Base-by-base conservation (phyloP, 495 filamentous ascomycete species). In the Cryomyces antarcticus region DNA sequence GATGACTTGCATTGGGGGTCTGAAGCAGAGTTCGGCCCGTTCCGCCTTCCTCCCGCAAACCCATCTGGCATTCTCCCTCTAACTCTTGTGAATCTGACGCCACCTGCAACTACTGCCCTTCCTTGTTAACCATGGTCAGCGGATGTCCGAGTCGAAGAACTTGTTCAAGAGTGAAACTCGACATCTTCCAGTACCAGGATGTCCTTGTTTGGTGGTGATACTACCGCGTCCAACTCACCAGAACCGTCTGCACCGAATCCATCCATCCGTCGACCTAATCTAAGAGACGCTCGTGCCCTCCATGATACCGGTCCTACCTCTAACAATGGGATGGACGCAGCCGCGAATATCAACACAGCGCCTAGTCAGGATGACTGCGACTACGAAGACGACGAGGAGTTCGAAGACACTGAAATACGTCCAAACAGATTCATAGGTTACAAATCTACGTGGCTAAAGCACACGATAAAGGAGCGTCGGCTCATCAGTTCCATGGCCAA, bases 391-490 rank as follows among this genome's bases (percentile, higher is more conserved):
- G 17, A 39, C n/a, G 30, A 41, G 6, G 35, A 38, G 11, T 35
- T 39, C 36, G 12, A 39, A 33, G 37, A 11, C 30, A 41, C 43
- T 51, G 40, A 47, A 35, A 49, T 60, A 31, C 68, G 73, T 10
- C 64, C 64, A 17, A 76, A 76, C 48, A 60, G 64, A 42, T 75
- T 62, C 39, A 35, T 44, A 5, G 82, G 82, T 5, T 46, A 61
- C 1, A 46, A 65, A 12, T 63, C 64, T 29, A 76, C 75, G 30
- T 92, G 81, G 77, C 54, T 58, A 34, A 52, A 51, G 1, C 57
- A 70, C 42, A 87, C 77, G 7, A 59, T 57, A 11, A 44, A 65
- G 3, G 82, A 87, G 37, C 62, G 76, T 5, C 56, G 62, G 12
- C 60, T 76, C 1, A 66, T 66, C n/a, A 53, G 67, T 3, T 68